A percentile compares a stretch with the other conserved stretches of the same genome.
Conservation (phyloP, 225 moss, liverwort and hornwort species). For the Pleurozium schreberi region DNA sequence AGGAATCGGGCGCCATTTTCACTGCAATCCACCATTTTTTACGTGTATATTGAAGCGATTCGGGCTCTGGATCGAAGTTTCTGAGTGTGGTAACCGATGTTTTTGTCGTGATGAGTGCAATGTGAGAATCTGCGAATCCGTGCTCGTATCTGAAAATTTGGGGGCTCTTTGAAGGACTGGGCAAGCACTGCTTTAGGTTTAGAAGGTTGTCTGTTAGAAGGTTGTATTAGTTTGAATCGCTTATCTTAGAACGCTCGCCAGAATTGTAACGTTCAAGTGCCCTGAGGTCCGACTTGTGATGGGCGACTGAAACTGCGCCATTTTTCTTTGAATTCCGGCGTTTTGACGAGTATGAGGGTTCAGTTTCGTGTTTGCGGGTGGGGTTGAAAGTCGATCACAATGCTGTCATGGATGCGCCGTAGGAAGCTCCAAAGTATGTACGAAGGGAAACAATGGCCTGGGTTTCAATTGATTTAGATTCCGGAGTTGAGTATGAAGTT, state of each 20-base stretch:
- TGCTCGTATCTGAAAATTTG: background rate
- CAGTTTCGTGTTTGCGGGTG: background rate
- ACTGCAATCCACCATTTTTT: background rate
- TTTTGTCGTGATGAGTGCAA: background rate
- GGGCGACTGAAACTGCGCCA: background rate
- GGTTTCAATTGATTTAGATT: background rate
- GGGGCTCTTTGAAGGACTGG: background rate
- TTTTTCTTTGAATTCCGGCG: background rate
- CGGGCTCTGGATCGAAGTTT: background rate
- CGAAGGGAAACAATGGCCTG: background rate
- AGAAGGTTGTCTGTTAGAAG: too few species aligned
- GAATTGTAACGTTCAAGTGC: background rate
- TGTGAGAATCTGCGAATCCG: background rate
- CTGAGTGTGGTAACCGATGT: background rate
- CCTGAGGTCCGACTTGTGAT: background rate
- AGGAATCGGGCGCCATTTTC: background rate
- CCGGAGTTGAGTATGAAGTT: background rate
- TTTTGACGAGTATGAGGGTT: background rate
- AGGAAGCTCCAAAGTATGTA: background rate
- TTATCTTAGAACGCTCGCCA: background rate
- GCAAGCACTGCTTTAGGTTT: background rate
- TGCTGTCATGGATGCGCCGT: background rate
- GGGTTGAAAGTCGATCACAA: background rate
- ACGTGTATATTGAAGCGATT: background rate
- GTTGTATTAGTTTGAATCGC: too few species aligned